Evolutionary conservation across 345 rosid species (phyloP), one percentile per base, ranked within the genome.

Genomic region (Salix koriyanagi): DNA sequence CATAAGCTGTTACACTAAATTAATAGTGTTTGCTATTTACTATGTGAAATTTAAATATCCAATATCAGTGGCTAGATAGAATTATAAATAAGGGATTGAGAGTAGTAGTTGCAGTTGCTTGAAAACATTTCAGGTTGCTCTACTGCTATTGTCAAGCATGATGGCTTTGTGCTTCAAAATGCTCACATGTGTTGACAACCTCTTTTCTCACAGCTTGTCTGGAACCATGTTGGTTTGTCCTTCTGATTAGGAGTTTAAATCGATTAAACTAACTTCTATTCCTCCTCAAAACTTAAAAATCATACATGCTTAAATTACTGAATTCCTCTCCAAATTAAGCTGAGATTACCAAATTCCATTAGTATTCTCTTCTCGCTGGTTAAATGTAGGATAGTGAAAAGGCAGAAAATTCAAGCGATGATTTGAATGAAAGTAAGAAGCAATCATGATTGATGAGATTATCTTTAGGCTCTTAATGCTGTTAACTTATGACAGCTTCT

Each of bases 401-500:
- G 14, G 62, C 62, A 56, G 11, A 56, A 56, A 56, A n/a, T 56
- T 56, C 26, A 56, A 56, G 62, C 14, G 25, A 56, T 4, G 1
- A 56, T 56, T n/a, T 4, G 5, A 56, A 56, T 26, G 8, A 56
- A 56, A 56, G 3, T 56, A 23, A 56, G 62, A 56, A 56, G 1
- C 28, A 8, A 4, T n/a, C 62, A n/a, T 56, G 25, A 56, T 56
- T 10, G 13, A 56, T n/a, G 62, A 56, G 62, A 56, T 54, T 54
- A n/a, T 65, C 42, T 23, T 32, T 26, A n/a, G 37, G 46, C 72
- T 19, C 37, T 67, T 48, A 28, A 54, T 36, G 73, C 23, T 68
- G 44, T 69, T 67, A 46, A 62, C 26, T 60, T 41, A 72, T 84
- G 44, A 78, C 60, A 30, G 34, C 74, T 72, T 46, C 67, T 72